These are phyloP conservation scores for Fusarium brevicatenulatum DNA, from an alignment of 2,329 filamentous ascomycete genomes.

Conservation along the genomic window DNA sequence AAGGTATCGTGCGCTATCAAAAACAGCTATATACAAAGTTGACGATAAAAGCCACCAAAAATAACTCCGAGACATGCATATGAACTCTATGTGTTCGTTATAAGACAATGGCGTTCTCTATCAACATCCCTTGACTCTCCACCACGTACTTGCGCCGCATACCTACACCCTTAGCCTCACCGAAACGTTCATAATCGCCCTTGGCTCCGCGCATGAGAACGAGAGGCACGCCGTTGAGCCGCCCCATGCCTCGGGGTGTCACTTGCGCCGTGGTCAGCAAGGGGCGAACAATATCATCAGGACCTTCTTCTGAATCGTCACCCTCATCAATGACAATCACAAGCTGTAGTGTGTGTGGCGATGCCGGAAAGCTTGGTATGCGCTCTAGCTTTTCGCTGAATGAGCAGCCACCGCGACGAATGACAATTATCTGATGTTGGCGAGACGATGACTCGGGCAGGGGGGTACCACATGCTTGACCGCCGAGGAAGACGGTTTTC, in stretches of 20 bases:
- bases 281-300: conserved; percentile 61
- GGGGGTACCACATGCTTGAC: conserved; percentile 70
- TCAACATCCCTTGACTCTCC: conserved; percentile 80
- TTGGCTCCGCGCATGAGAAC: conserved; percentile 82
- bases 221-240: conserved; percentile 81
- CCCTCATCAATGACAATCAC: conserved; percentile 78
- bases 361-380: conserved; percentile 80
- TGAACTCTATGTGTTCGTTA: conserved; percentile 38
- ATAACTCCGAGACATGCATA: conserved; percentile 41
- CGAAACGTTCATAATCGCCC: conserved; percentile 68
- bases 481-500: conserved; percentile 77
- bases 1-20: background rate
- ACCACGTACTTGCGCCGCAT: conserved; percentile 82
- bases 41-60: conserved; percentile 12
- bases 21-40: conserved; percentile 2
- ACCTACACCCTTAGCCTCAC: conserved; percentile 73
- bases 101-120: conserved; percentile 79
- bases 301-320: conserved; percentile 44
- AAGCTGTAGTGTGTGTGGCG: conserved; percentile 73
- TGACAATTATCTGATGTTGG: conserved; percentile 79
- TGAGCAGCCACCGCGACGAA: conserved; percentile 84
- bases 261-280: conserved; percentile 79
- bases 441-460: conserved; percentile 62
- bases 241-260: conserved; percentile 73
- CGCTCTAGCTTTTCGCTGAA: conserved; percentile 86